A percentile compares a stretch with the other conserved stretches of the same genome.
Evolutionary conservation across 2,329 filamentous ascomycete species (phyloP).

Genomic region (Dactylellina sp.): DNA sequence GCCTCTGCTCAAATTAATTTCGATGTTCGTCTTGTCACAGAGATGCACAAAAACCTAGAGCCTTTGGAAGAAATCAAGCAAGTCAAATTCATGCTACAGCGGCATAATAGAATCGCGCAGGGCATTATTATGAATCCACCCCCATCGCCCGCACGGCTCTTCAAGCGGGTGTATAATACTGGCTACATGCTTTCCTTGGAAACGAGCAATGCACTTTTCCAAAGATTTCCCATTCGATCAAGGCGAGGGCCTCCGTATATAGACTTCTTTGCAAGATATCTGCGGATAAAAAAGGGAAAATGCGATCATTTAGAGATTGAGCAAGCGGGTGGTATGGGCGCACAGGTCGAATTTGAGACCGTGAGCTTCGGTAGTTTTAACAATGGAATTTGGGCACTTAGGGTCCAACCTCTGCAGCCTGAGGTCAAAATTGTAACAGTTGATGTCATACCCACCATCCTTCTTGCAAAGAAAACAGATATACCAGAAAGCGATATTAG

Average conservation of each 20-base stretch:
- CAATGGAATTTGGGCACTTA: conserved; percentile 87
- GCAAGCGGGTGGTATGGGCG: conserved; percentile 78
- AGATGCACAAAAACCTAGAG: conserved; percentile 76
- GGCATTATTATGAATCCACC: conserved; percentile 55
- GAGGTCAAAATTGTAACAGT: conserved; percentile 66
- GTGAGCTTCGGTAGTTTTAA: conserved; percentile 80
- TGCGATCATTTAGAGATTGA: conserved; percentile 79
- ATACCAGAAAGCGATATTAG: conserved; percentile 2
- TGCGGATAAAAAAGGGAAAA: conserved; percentile 36
- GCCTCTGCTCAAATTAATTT: conserved; percentile 72
- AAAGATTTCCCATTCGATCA: conserved; percentile 63
- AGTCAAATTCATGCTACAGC: conserved; percentile 88
- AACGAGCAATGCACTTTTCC: conserved; percentile 56
- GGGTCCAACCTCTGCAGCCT: conserved; percentile 77
- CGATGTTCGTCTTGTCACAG: conserved; percentile 87
- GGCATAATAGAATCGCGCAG: conserved; percentile 76
- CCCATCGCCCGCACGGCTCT: conserved; percentile 72
- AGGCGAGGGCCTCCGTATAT: conserved; percentile 84
- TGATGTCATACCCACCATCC: conserved; percentile 21
- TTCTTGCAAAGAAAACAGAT: conserved; percentile 30
- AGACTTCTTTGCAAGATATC: conserved; percentile 65
- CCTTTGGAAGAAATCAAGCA: conserved; percentile 83
- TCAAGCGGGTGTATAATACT: conserved; percentile 89
- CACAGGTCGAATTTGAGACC: conserved; percentile 85
- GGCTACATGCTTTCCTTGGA: conserved; percentile 80